Percentiles rank a stretch among this genome's conserved stretches.
Conservation (phyloP, 176 grass and related monocot species). For the Aegilops bicornis region DNA sequence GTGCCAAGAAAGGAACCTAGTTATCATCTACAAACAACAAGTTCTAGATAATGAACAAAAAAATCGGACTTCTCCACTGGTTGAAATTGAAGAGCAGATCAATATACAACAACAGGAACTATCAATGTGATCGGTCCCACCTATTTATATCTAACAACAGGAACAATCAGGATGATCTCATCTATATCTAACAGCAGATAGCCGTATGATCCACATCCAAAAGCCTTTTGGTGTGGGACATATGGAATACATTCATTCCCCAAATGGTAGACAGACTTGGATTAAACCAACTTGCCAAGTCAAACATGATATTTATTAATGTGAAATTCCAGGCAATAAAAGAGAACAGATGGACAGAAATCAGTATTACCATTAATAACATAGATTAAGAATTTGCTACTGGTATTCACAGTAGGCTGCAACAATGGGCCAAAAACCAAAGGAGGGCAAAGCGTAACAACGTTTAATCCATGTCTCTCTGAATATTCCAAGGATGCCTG, state of each 20-base stretch:
- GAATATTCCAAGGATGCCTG: conserved; percentile 29
- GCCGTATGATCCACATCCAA: not conserved
- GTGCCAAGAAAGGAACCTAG: not conserved
- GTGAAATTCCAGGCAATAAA: not conserved
- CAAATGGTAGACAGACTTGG: not conserved
- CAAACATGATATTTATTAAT: not conserved
- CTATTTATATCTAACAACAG: not conserved
- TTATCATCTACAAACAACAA: not conserved
- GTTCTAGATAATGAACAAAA: not conserved
- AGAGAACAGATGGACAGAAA: not conserved
- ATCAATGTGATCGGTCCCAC: not conserved
- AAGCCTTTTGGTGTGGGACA: not conserved
- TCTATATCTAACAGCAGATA: not conserved
- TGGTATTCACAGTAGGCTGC: conserved; percentile 40
- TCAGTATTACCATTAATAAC: conserved; percentile 36
- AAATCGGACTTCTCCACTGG: not conserved
- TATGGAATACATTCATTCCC: conserved; percentile 7
- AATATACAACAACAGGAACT: not conserved
- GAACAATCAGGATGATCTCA: not conserved
- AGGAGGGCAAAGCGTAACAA: conserved; percentile 46
- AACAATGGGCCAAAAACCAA: conserved; percentile 42
- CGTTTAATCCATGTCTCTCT: conserved; percentile 32
- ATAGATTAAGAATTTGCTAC: conserved; percentile 40
- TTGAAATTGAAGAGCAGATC: not conserved
- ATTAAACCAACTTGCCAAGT: not conserved